These are phyloP conservation scores for Chlorella vulgaris DNA, from an alignment of 139 green algal genomes.

Conservation along the genomic window DNA sequence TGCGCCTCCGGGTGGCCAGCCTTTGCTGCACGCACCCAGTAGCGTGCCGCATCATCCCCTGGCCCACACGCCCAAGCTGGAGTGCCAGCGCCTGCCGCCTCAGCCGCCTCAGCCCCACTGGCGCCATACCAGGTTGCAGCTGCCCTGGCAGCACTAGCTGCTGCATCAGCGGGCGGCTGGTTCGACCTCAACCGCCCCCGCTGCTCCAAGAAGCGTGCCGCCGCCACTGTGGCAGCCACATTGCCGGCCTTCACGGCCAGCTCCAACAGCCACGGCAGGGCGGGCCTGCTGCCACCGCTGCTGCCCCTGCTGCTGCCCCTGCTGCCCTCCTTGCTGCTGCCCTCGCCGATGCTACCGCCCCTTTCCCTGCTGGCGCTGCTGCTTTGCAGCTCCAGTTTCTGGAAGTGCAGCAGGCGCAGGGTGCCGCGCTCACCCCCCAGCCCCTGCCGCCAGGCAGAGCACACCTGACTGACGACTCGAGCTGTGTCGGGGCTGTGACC, in stretches of 20 bases:
- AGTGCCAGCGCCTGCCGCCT: not conserved
- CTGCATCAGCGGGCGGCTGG: too few species aligned
- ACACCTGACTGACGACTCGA: slow-evolving; percentile 8
- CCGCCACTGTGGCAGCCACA: slow-evolving; percentile 9
- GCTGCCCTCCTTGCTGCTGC: not conserved
- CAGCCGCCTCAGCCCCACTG: not conserved
- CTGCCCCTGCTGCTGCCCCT: not conserved
- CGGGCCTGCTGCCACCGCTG: not conserved
- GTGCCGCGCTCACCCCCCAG: slow-evolving; percentile 11
- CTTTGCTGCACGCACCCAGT: slow-evolving; percentile 17
- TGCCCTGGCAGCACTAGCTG: not conserved
- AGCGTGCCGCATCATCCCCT: not conserved
- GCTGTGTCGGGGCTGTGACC: slow-evolving; percentile 2
- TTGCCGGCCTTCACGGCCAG: slow-evolving; percentile 19
- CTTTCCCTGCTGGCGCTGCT: not conserved
- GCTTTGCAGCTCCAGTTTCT: not conserved
- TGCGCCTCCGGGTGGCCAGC: slow-evolving; percentile 25
- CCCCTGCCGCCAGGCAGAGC: slow-evolving; percentile 17
- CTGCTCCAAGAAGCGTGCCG: slow-evolving; percentile 14
- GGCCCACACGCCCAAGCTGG: not conserved
- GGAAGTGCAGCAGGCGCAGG: slow-evolving; percentile 22
- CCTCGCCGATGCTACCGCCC: not conserved
- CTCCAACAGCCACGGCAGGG: slow-evolving; percentile 25
- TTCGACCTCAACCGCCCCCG: too few species aligned
- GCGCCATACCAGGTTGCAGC: not conserved